These are phyloP conservation scores for Neocallimastix lanati DNA, from an alignment of 192 early-diverging fungal species.

Conservation along the genomic window DNA sequence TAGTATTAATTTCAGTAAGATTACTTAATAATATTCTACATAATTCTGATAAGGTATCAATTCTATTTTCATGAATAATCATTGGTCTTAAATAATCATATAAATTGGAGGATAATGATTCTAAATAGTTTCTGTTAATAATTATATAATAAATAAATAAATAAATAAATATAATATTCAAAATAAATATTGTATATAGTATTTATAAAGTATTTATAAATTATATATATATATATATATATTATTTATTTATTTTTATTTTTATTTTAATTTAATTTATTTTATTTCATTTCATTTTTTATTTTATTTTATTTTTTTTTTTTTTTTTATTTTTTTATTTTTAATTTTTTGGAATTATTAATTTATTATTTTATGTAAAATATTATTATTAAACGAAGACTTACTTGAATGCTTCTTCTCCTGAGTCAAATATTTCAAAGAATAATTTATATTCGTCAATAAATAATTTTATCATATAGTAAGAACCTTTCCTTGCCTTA, in stretches of 20 bases:
- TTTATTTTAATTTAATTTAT: too few relatives aligned
- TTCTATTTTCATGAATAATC: constrained; percentile 68
- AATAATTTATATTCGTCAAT: constrained; percentile 68
- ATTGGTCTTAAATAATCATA: constrained; percentile 73
- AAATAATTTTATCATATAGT: constrained; percentile 67
- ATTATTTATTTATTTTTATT: too few relatives aligned
- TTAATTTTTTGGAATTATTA: too few relatives aligned
- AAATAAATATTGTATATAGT: too few relatives aligned
- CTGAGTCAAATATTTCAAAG: constrained; percentile 55
- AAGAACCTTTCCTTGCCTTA: constrained; percentile 57
- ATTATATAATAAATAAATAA: not conserved
- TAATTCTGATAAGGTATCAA: constrained; percentile 64
- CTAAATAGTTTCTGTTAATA: constrained; percentile 45
- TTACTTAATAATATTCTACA: constrained; percentile 43
- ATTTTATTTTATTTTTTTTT: too few relatives aligned
- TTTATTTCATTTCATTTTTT: too few relatives aligned
- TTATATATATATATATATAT: too few relatives aligned
- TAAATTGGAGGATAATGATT: constrained; percentile 49
- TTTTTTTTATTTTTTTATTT: too few relatives aligned
- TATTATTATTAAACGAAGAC: too few relatives aligned
- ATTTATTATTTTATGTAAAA: too few relatives aligned
- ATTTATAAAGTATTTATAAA: too few relatives aligned
- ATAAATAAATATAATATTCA: not conserved
- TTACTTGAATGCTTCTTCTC: constrained; percentile 56
- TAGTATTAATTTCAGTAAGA: constrained; percentile 8